A percentile compares a stretch with the other conserved stretches of the same genome.
Conservation (phyloP, 441 rosid species). For the Corymbia calophylla region DNA sequence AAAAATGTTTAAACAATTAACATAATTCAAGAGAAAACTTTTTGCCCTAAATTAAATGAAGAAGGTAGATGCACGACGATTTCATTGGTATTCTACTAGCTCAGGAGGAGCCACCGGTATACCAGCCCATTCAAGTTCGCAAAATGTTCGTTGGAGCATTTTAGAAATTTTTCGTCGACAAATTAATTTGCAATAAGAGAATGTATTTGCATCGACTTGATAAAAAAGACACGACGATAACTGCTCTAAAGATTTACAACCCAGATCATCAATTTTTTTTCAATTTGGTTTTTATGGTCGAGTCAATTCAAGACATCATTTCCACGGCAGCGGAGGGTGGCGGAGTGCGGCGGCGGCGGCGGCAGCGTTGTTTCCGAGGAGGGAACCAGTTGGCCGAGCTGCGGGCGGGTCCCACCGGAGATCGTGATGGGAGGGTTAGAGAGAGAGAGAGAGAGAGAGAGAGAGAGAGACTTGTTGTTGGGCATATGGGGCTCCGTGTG, state of each 20-base stretch:
- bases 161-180: too few species aligned
- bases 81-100: too few species aligned
- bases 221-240: neutral
- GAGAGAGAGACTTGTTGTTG: constrained; percentile 7
- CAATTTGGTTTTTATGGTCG: neutral
- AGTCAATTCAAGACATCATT: neutral
- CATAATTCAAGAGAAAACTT: too few species aligned
- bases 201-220: too few species aligned
- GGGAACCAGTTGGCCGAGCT: constrained; percentile 14
- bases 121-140: too few species aligned
- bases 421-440: neutral
- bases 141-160: too few species aligned
- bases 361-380: constrained; percentile 23
- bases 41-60: too few species aligned
- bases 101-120: too few species aligned
- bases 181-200: too few species aligned
- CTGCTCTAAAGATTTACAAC: neutral
- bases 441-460: neutral
- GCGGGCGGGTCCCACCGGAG: neutral
- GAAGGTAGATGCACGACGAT: too few species aligned
- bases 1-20: too few species aligned
- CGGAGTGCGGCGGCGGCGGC: neutral
- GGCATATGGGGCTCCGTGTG: constrained; percentile 15
- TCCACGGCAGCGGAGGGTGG: neutral
- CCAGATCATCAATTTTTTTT: too few species aligned